Evolutionary conservation across 306 rosid species (phyloP).

Genomic region (Comarum palustre): DNA sequence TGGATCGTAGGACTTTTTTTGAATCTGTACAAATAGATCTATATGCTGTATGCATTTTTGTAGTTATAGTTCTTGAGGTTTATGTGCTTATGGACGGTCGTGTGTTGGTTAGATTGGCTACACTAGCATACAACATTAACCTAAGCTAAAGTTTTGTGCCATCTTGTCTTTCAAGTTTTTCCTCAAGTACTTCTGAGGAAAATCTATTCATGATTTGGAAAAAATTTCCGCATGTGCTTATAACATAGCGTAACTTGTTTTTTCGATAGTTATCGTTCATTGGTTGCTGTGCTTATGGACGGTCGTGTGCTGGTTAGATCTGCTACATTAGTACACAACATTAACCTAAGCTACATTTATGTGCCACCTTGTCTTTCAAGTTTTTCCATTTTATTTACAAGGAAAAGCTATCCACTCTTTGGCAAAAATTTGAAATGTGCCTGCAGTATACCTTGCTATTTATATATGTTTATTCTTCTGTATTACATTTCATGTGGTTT

Average conservation of each 20-base stretch:
- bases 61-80: not conserved
- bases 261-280: not conserved
- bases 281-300: constrained; percentile 33
- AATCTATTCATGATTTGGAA: constrained; percentile 16
- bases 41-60: not conserved
- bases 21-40: not conserved
- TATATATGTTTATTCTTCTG: not conserved
- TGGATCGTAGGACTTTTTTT: too few species aligned
- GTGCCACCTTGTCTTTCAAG: constrained; percentile 38
- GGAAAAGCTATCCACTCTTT: constrained; percentile 20
- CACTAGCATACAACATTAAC: constrained; percentile 35
- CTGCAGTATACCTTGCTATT: too few species aligned
- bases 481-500: not conserved
- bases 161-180: constrained; percentile 35
- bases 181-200: constrained; percentile 4
- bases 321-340: constrained; percentile 33
- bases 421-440: constrained; percentile 4
- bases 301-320: constrained; percentile 43
- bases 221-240: not conserved
- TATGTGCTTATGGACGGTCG: constrained; percentile 42
- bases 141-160: constrained; percentile 36
- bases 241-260: not conserved
- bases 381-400: constrained; percentile 16
- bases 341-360: constrained; percentile 34
- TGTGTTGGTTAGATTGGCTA: constrained; percentile 36